phyloP scores from a whole-genome alignment of 2,329 filamentous ascomycete genomes.

The Fusarium secorum region DNA sequence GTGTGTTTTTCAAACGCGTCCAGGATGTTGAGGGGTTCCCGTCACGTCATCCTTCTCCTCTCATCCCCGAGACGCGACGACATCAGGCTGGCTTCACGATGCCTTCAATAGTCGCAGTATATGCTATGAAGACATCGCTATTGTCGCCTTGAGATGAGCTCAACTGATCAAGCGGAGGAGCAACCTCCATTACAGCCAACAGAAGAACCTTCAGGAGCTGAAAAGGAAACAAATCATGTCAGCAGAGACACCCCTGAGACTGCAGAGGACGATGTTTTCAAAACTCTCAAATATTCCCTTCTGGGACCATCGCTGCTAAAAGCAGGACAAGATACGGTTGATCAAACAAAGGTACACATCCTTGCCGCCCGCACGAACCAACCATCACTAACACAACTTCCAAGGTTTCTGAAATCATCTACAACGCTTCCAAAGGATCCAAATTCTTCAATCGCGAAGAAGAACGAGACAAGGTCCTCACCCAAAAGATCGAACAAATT shows the following conservation, averaged over 20 bases:
- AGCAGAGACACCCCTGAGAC: constrained; percentile 9
- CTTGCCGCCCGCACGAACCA: background rate
- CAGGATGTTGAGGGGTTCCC: constrained; percentile 1
- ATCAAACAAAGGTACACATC: constrained; percentile 76
- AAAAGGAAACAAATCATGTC: constrained; percentile 2
- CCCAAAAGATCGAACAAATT: constrained; percentile 84
- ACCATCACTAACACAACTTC: constrained; percentile 1
- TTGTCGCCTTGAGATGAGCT: constrained; percentile 31
- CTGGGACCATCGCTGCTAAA: constrained; percentile 93
- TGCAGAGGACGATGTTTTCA: constrained; percentile 24
- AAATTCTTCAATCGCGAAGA: constrained; percentile 97
- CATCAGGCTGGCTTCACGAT: constrained; percentile 27
- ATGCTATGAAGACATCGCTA: background rate
- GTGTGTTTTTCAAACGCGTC: constrained; percentile 34
- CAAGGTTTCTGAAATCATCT: constrained; percentile 93
- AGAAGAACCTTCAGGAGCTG: background rate
- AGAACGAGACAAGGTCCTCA: constrained; percentile 79
- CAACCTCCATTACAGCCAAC: constrained; percentile 16
- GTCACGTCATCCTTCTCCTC: constrained; percentile 32
- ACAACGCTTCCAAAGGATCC: constrained; percentile 93
- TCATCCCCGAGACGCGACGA: constrained; percentile 32
- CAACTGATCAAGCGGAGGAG: constrained; percentile 19
- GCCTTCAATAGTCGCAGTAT: constrained; percentile 11
- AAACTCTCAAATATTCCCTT: constrained; percentile 85
- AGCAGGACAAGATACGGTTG: constrained; percentile 90